Evolutionary conservation across 345 rosid species (phyloP).

Genomic region (Tarenaya hassleriana): DNA sequence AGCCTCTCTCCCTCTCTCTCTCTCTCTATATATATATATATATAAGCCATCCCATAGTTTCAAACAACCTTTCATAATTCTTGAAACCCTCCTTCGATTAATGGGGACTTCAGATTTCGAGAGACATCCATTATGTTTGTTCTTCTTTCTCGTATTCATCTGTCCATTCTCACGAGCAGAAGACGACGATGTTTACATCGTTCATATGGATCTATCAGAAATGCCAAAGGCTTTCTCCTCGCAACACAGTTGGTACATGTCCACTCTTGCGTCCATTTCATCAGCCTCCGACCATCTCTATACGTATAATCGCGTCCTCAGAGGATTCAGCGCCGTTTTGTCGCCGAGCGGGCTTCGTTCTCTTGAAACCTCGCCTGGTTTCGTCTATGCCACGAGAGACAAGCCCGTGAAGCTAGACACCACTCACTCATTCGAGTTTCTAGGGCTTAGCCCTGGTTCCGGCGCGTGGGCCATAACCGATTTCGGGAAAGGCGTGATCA

Average conservation of each 20-base stretch:
- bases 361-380: constrained; percentile 35
- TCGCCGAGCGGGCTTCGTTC: constrained; percentile 29
- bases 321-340: constrained; percentile 46
- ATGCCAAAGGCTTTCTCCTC: constrained; percentile 40
- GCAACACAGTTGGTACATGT: constrained; percentile 33
- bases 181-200: constrained; percentile 36
- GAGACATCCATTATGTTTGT: no score
- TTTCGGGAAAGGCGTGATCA: constrained; percentile 37
- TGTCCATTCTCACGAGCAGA: not conserved
- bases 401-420: constrained; percentile 34
- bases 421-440: constrained; percentile 35
- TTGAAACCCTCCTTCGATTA: no score
- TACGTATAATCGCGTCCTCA: constrained; percentile 33
- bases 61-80: no score
- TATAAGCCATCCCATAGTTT: no score
- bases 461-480: constrained; percentile 39
- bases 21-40: no score
- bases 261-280: constrained; percentile 31
- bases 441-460: constrained; percentile 25
- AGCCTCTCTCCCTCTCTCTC: no score
- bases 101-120: no score
- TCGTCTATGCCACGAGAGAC: constrained; percentile 32
- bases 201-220: constrained; percentile 41
- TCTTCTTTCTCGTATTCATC: no score
- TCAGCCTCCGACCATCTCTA: constrained; percentile 27